Conservation (phyloP, 192 early-diverging fungal genomes). For the Gamsiella multidivaricata region DNA sequence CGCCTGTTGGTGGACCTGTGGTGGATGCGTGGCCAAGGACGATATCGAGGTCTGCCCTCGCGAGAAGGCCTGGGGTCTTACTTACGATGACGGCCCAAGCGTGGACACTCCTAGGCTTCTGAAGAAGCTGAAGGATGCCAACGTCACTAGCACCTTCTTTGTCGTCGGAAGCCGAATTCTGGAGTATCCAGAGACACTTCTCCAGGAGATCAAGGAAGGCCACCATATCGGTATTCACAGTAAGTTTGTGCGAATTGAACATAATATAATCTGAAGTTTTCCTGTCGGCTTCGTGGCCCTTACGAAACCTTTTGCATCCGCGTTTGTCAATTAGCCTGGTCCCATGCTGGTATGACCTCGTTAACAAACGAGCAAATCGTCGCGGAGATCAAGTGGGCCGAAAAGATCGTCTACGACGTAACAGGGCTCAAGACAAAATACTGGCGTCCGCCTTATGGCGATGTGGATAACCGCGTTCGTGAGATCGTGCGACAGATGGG, state of each 20-base stretch:
- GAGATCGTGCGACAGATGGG: slow-evolving; percentile 63
- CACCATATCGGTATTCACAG: slow-evolving; percentile 53
- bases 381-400: slow-evolving; percentile 63
- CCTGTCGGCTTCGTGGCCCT: no score
- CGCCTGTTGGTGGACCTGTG: slow-evolving; percentile 62
- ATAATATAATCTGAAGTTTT: neutral
- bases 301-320: no score
- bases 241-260: slow-evolving; percentile 1
- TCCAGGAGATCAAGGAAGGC: slow-evolving; percentile 29
- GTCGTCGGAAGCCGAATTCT: slow-evolving; percentile 61
- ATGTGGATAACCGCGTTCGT: slow-evolving; percentile 74
- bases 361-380: slow-evolving; percentile 67
- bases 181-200: slow-evolving; percentile 58
- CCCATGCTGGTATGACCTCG: slow-evolving; percentile 60
- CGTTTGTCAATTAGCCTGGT: slow-evolving; percentile 65
- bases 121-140: slow-evolving; percentile 53
- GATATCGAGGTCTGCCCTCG: slow-evolving; percentile 60
- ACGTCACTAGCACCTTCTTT: slow-evolving; percentile 59
- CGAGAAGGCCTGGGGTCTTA: slow-evolving; percentile 60
- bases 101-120: slow-evolving; percentile 55
- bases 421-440: slow-evolving; percentile 62
- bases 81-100: slow-evolving; percentile 63
- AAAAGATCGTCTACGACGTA: slow-evolving; percentile 54
- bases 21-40: slow-evolving; percentile 55
- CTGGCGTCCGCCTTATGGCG: slow-evolving; percentile 72